Conservation (phyloP, 768 basidiomycete species). For the Suillus plorans region DNA sequence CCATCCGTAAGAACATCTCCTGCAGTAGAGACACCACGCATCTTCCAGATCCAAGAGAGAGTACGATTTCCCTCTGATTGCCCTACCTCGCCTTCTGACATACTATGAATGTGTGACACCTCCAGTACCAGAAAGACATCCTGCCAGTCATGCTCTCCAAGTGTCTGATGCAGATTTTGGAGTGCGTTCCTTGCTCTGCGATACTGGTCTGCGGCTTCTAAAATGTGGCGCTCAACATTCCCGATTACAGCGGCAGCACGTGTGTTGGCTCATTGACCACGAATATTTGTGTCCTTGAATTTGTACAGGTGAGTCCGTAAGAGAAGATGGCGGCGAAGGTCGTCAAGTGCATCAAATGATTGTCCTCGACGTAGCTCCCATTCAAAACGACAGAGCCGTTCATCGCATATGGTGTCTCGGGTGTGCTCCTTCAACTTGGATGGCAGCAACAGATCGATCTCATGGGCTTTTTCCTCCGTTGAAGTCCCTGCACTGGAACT, state of each 20-base stretch:
- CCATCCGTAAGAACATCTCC: too few relatives aligned
- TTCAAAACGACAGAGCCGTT: slow-evolving; percentile 3
- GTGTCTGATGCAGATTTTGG: too few relatives aligned
- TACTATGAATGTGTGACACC: not conserved
- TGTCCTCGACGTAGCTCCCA: slow-evolving; percentile 20
- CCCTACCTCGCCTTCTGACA: not conserved
- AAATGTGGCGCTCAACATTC: not conserved
- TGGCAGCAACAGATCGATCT: not conserved
- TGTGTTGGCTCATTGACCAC: slow-evolving; percentile 23
- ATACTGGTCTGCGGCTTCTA: not conserved
- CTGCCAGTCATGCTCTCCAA: too few relatives aligned
- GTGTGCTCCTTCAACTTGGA: not conserved
- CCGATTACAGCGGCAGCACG: slow-evolving; percentile 19
- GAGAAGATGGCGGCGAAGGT: slow-evolving; percentile 17
- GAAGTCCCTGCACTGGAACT: too few relatives aligned
- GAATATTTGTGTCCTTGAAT: slow-evolving; percentile 1
- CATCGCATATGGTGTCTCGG: not conserved
- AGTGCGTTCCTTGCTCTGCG: too few relatives aligned
- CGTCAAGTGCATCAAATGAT: slow-evolving; percentile 10
- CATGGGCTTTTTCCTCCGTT: not conserved
- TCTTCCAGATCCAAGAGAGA: not conserved
- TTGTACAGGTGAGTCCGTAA: slow-evolving; percentile 21
- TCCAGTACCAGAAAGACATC: not conserved
- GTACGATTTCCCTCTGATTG: not conserved
- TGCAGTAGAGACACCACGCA: not conserved